A percentile compares a stretch with the other conserved stretches of the same genome.
Conservation (phyloP, 2,329 filamentous ascomycete species). For the Colletotrichum agaves region DNA sequence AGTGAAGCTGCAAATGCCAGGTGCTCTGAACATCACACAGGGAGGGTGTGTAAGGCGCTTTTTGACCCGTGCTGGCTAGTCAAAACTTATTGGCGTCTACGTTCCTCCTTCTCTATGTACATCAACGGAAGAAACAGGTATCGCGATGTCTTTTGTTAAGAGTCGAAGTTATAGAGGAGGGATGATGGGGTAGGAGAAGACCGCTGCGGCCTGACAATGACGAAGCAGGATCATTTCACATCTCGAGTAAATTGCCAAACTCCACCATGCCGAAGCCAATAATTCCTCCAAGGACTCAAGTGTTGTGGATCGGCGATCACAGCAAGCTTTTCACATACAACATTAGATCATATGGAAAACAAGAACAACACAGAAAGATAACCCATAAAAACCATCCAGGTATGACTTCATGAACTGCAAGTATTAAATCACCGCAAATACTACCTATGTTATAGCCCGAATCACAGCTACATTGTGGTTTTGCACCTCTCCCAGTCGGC, state of each 20-base stretch:
- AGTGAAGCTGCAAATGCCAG: not conserved
- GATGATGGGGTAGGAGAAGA: not conserved
- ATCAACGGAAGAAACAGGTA: not conserved
- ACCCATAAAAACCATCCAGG: not conserved
- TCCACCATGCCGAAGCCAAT: not conserved
- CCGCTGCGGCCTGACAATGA: not conserved
- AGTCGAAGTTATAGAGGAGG: not conserved
- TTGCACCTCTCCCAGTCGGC: not conserved
- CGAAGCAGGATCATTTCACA: conserved; percentile 2
- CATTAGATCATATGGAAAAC: not conserved
- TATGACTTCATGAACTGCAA: not conserved
- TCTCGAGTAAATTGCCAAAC: not conserved
- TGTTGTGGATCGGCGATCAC: not conserved
- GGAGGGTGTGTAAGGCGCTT: not conserved
- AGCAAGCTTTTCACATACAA: conserved; percentile 9
- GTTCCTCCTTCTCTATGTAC: not conserved
- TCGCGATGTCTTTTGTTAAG: not conserved
- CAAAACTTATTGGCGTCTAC: not conserved
- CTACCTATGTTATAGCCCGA: not conserved
- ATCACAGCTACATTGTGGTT: conserved; percentile 7
- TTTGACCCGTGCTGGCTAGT: not conserved
- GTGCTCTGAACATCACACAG: not conserved
- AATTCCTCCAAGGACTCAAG: not conserved
- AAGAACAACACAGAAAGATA: not conserved
- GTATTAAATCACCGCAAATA: not conserved